phyloP scores from a whole-genome alignment of 1,139 yeast genomes.

The Hemisphaericaspora xylanilytica region DNA sequence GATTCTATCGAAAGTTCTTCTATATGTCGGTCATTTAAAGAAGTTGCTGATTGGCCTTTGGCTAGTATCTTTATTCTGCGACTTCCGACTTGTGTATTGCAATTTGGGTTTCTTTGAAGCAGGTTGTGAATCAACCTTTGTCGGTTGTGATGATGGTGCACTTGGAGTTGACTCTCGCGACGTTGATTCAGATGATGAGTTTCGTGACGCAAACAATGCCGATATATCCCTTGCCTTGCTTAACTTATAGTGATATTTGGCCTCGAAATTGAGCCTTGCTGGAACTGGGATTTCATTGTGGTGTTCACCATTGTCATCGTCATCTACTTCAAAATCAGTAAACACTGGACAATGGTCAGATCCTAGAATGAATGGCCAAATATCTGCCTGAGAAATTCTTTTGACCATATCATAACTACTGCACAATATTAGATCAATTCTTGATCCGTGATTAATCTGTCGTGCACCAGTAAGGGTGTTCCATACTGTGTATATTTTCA shows the following conservation, averaged over 20 bases:
- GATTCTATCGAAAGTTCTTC: background rate
- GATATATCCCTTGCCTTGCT: constrained; percentile 51
- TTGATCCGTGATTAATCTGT: constrained; percentile 80
- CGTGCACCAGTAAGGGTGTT: constrained; percentile 76
- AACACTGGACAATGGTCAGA: constrained; percentile 95
- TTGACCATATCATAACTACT: constrained; percentile 12
- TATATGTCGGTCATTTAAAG: constrained; percentile 10
- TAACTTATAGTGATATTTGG: constrained; percentile 50
- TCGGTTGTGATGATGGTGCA: constrained; percentile 1
- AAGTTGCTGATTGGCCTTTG: constrained; percentile 19
- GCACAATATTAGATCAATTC: constrained; percentile 67
- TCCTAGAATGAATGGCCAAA: constrained; percentile 70
- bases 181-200: constrained; percentile 5
- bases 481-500: constrained; percentile 89
- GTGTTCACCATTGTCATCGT: too few species aligned
- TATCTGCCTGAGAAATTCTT: constrained; percentile 49
- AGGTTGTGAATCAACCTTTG: constrained; percentile 1
- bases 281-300: background rate
- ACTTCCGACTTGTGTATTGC: constrained; percentile 17
- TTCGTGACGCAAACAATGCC: constrained; percentile 38
- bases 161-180: constrained; percentile 1
- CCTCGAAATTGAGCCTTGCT: constrained; percentile 50
- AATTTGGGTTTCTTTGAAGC: constrained; percentile 10
- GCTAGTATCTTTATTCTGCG: constrained; percentile 7
- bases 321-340: constrained; percentile 62